Evolutionary conservation across 108 stramenopile genomes (phyloP), one percentile per base, ranked within the genome.

Genomic region (Skeletonema grethae): DNA sequence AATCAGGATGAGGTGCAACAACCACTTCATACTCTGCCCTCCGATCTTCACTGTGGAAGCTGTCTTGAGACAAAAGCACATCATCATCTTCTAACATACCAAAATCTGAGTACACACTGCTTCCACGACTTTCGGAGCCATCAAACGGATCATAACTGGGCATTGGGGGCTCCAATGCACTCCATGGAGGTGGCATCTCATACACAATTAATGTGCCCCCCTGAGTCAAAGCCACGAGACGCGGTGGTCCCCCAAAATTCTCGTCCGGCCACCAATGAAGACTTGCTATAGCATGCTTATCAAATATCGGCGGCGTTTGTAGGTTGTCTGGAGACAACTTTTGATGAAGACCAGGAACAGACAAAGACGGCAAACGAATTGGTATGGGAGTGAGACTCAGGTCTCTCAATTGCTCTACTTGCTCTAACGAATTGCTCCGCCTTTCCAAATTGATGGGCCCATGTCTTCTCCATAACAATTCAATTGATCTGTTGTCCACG

Each of bases 1-100:
- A 90, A 57, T 95, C 94, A 58, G 94, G 87, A 58, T 95, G 91
- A 4, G 94, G 94, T 9, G 82, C 81, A 3, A 95, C 81, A 4
- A 56, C 74, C 1, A 90, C 94, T 61, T 86, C 90, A 72, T 95
- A 95, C 30, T 88, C 82, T 39, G 74, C 22, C 53, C 61, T 35
- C 28, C 28, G 39, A 60, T 60, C 75, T 41, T 72, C 80, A 20
- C 35, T 78, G 34, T 70, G 64, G 55, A 57, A 71, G 29, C 66
- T 48, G 32, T 62, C 43, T 10, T 82, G 72, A 28, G 28, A 30
- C 22, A 30, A 57, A 11, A 57, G 22, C 61, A 65, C 31, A 67
- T 59, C 34, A 12, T 63, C 64, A n/a, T 66, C 68, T 70, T 35
- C 58, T 10, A 57, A 53, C 69, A 71, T 63, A 65, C 61, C 76